Evolutionary conservation across 306 rosid species (phyloP).

Genomic region (Herpetospermum pedunculosum): DNA sequence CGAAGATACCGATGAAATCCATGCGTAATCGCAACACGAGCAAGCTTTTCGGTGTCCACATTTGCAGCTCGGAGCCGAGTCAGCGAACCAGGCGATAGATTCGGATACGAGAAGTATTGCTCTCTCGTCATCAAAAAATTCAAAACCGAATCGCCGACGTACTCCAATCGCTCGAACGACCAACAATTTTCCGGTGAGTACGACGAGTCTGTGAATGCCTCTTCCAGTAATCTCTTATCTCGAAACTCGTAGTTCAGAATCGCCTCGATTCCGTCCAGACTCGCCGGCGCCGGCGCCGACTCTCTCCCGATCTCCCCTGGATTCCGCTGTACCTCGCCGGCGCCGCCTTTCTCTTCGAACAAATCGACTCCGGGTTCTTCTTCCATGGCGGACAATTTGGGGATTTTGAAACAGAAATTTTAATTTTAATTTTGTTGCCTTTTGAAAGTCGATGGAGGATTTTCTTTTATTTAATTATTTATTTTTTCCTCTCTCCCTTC

Average conservation of each 20-base stretch:
- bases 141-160: constrained; percentile 42
- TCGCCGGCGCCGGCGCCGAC: neutral
- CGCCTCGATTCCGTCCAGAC: constrained; percentile 27
- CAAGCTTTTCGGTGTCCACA: constrained; percentile 55
- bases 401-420: neutral
- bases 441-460: neutral
- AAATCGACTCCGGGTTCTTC: neutral
- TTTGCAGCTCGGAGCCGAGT: constrained; percentile 49
- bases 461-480: neutral
- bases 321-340: neutral
- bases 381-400: neutral
- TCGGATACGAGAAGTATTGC: constrained; percentile 28
- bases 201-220: constrained; percentile 41
- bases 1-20: constrained; percentile 38
- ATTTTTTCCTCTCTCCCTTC: neutral
- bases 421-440: neutral
- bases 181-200: neutral
- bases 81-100: constrained; percentile 23
- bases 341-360: neutral
- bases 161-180: constrained; percentile 36
- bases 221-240: constrained; percentile 25
- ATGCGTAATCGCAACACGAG: constrained; percentile 41
- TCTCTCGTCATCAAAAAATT: constrained; percentile 27
- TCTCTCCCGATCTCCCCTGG: neutral
- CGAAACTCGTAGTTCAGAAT: constrained; percentile 32